Conservation (phyloP, 805 yeast genomes). For the Blastobotrys terrestris region DNA sequence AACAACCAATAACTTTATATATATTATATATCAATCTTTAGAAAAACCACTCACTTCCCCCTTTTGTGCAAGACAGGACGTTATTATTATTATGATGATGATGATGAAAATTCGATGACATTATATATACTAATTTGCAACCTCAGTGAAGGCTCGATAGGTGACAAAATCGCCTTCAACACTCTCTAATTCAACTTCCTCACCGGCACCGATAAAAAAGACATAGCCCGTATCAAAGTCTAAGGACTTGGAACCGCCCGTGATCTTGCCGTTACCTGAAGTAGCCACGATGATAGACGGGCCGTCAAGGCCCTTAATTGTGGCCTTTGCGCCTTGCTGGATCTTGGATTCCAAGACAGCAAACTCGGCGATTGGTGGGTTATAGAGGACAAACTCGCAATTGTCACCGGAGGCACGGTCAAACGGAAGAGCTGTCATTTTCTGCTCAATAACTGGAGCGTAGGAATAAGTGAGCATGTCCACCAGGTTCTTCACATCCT, state of each 20-base stretch:
- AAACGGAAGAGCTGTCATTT: constrained; percentile 64
- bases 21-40: background rate
- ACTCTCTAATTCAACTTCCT: constrained; percentile 49
- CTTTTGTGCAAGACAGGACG: too few species aligned
- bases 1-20: constrained; percentile 30
- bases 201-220: constrained; percentile 76
- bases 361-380: constrained; percentile 97
- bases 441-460: constrained; percentile 88
- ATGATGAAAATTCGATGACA: background rate
- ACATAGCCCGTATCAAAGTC: constrained; percentile 66
- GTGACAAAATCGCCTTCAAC: constrained; percentile 48
- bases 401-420: constrained; percentile 31
- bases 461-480: constrained; percentile 84
- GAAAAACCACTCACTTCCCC: too few species aligned
- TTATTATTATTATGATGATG: background rate
- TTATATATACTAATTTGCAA: background rate
- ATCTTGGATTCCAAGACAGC: constrained; percentile 77
- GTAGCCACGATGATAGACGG: constrained; percentile 85
- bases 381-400: constrained; percentile 44
- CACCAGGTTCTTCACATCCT: constrained; percentile 87
- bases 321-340: constrained; percentile 44
- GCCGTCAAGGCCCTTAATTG: constrained; percentile 61
- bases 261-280: constrained; percentile 65
- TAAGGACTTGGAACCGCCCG: constrained; percentile 33
- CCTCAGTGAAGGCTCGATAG: constrained; percentile 68